phyloP scores from a whole-genome alignment of 345 rosid genomes.

The Theobroma cacao region DNA sequence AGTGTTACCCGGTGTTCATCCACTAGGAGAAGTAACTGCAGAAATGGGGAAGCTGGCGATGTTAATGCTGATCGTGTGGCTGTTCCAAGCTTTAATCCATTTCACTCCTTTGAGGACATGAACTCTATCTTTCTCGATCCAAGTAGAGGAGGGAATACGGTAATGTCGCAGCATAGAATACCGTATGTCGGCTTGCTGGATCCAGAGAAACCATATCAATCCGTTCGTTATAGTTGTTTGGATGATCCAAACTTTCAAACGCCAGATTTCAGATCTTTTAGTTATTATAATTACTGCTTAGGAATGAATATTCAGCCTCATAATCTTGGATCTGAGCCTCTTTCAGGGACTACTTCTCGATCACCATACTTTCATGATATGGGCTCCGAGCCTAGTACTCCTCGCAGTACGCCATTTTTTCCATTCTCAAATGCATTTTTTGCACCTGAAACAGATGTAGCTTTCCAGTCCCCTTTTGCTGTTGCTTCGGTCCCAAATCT shows the following conservation, averaged over 20 bases:
- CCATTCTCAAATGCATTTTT: not conserved
- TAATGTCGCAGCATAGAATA: not conserved
- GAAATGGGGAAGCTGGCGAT: not conserved
- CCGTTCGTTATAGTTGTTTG: not conserved
- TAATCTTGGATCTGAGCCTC: not conserved
- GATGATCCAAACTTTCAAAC: not conserved
- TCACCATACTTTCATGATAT: not conserved
- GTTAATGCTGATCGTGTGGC: not conserved
- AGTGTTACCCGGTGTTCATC: not conserved
- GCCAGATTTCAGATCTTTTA: not conserved
- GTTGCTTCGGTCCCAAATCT: not conserved
- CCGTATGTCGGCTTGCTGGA: not conserved
- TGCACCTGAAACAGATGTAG: not conserved
- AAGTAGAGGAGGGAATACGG: not conserved
- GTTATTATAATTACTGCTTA: not conserved
- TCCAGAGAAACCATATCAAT: not conserved
- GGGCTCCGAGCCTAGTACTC: not conserved
- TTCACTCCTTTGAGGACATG: not conserved
- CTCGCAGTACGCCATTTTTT: not conserved
- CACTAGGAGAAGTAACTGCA: not conserved
- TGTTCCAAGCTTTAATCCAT: not conserved
- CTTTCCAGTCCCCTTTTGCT: not conserved
- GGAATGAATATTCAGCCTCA: not conserved
- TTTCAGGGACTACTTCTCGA: not conserved
- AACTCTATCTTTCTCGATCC: not conserved